phyloP scores from a whole-genome alignment of 2,329 filamentous ascomycete species.

The Fulvia fulva region DNA sequence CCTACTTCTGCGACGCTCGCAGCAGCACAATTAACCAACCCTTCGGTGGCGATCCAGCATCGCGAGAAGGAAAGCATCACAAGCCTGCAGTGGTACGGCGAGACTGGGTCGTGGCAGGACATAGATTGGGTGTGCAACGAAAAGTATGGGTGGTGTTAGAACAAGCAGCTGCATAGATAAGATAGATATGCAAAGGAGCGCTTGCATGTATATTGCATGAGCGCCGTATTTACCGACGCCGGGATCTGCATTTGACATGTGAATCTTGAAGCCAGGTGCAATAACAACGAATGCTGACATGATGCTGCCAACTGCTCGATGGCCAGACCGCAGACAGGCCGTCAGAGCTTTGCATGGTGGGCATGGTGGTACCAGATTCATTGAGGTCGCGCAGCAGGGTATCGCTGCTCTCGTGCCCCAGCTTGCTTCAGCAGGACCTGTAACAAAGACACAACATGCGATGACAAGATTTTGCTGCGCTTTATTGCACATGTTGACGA shows the following conservation, averaged over 20 bases:
- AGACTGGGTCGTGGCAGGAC: conserved; percentile 40
- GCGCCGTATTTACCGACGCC: background rate
- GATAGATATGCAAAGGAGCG: conserved; percentile 6
- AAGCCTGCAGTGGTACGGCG: conserved; percentile 68
- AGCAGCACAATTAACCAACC: conserved; percentile 45
- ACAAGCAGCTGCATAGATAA: background rate
- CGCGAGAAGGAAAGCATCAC: conserved; percentile 66
- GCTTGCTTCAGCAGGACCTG: background rate
- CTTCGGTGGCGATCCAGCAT: conserved; percentile 48
- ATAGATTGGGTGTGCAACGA: conserved; percentile 72
- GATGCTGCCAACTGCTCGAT: background rate
- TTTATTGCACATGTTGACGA: background rate
- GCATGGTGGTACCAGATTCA: background rate
- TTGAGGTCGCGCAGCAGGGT: background rate
- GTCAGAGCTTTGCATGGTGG: background rate
- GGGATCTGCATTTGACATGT: background rate
- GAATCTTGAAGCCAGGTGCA: background rate
- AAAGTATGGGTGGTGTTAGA: conserved; percentile 72
- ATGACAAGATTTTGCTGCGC: background rate
- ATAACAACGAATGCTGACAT: background rate
- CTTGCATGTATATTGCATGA: background rate
- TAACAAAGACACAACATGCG: conserved; percentile 6
- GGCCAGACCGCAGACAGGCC: background rate
- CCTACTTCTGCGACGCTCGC: conserved; percentile 53
- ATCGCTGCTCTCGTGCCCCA: background rate